Conservation (phyloP, 1,139 yeast species). For the Debaryomyces sp. region DNA sequence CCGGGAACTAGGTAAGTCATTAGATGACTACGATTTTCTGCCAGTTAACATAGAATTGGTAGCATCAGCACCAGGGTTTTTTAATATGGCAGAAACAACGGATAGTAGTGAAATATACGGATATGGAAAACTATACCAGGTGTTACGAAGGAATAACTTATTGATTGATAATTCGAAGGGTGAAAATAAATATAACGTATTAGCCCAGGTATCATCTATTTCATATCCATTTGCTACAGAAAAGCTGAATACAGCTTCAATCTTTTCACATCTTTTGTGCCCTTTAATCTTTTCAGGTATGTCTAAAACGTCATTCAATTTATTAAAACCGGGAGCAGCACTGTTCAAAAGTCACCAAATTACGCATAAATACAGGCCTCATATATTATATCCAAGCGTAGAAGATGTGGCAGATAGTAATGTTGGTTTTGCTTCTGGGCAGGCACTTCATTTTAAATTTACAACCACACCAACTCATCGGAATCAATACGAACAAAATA, state of each 20-base stretch:
- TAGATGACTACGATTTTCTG: conserved; percentile 46
- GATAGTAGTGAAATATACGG: conserved; percentile 43
- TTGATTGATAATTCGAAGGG: conserved; percentile 22
- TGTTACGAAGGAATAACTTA: conserved; percentile 36
- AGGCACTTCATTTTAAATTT: conserved; percentile 56
- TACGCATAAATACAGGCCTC: conserved; percentile 40
- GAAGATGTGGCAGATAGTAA: conserved; percentile 48
- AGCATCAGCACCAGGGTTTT: conserved; percentile 57
- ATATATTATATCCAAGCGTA: conserved; percentile 57
- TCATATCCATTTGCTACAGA: conserved; percentile 52
- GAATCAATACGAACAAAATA: conserved; percentile 34
- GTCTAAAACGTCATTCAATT: conserved; percentile 13
- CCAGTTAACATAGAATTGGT: conserved; percentile 54
- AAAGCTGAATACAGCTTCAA: conserved; percentile 36
- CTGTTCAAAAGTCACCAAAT: conserved; percentile 29
- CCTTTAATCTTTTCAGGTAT: conserved; percentile 38
- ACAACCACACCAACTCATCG: conserved; percentile 22
- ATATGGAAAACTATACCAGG: conserved; percentile 50
- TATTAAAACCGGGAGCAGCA: conserved; percentile 33
- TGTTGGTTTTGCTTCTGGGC: conserved; percentile 53
- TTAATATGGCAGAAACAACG: conserved; percentile 16
- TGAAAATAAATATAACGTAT: conserved; percentile 29
- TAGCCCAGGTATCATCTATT: conserved; percentile 63
- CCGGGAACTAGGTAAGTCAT: conserved; percentile 24
- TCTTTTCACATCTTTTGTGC: conserved; percentile 58